Evolutionary conservation across 768 basidiomycete species (phyloP), one percentile per base, ranked within the genome.

Genomic region (Podaxis carcinomalis): DNA sequence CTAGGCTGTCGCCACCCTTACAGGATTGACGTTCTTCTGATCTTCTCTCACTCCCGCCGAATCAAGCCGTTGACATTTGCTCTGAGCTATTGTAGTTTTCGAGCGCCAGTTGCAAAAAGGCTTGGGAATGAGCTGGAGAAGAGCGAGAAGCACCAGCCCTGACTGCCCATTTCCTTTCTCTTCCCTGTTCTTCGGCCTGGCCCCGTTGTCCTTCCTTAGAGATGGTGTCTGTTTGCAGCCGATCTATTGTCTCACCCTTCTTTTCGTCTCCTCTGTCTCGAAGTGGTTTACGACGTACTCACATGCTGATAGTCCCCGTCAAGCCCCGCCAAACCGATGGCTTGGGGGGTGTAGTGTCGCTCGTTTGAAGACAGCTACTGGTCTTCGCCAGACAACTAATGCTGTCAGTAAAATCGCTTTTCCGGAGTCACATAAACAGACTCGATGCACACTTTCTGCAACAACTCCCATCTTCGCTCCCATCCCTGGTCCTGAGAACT

Each of bases 401-500:
- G 68, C 68, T 13, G 66, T 71, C 19, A 56, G 62, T 37, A 66
- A 64, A 25, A 64, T 73, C 37, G 53, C 64, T n/a, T 4, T 28
- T 6, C 55, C 59, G 11, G 55, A 56, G 39, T 23, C 56, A 47
- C 35, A 23, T 46, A 28, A 47, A 46, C 55, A 56, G 35, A 56
- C 6, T 13, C 23, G 23, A 14, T 32, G 28, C 23, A 21, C 21
- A 25, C 47, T 21, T 27, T 27, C 23, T 23, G n/a, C 19, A 6
- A 23, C 25, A 4, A 54, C 32, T 53, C 16, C n/a, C 36, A 37
- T 36, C n/a, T 39, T 28, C 7, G 1, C 28, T 9, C 28, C 7
- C 28, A 32, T 9, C 50, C 39, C 51, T 59, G 59, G 65, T 66
- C 63, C 67, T 67, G 65, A 67, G 73, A 63, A 66, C 70, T 63